phyloP scores from a whole-genome alignment of 495 filamentous ascomycete species.

The Aspergillus olivimuriae region DNA sequence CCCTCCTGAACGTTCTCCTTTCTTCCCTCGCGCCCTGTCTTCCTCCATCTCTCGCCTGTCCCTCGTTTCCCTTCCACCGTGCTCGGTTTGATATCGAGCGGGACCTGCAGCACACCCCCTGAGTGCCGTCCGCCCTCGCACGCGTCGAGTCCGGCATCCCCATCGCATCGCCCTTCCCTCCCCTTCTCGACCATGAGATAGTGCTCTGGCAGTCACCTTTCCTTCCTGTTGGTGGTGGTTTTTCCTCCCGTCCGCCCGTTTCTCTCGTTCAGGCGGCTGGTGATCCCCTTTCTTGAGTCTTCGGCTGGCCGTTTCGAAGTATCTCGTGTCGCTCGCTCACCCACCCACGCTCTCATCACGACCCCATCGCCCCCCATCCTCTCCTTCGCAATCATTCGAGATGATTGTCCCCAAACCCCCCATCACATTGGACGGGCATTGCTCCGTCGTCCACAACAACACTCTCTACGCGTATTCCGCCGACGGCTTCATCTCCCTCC shows the following conservation, averaged over 20 bases:
- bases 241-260: neutral
- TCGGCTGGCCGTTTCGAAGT: neutral
- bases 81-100: neutral
- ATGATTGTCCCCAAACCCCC: slow-evolving; percentile 65
- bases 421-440: slow-evolving; percentile 62
- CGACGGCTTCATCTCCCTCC: slow-evolving; percentile 67
- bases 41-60: neutral
- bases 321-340: too few relatives aligned
- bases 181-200: neutral
- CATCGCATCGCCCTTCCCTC: neutral
- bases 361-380: slow-evolving; percentile 1
- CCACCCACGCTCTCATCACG: neutral
- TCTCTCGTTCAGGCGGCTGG: neutral
- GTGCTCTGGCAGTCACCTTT: neutral
- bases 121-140: neutral
- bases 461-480: slow-evolving; percentile 81
- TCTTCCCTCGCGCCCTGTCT: neutral
- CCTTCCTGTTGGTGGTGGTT: too few relatives aligned
- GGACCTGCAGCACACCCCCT: neutral
- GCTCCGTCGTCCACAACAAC: slow-evolving; percentile 74
- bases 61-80: too few relatives aligned
- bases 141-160: too few relatives aligned
- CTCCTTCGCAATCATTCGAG: slow-evolving; percentile 10
- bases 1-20: neutral
- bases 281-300: neutral